Evolutionary conservation across 768 basidiomycete species (phyloP), one percentile per base, ranked within the genome.

Genomic region (Podaxis sp.): DNA sequence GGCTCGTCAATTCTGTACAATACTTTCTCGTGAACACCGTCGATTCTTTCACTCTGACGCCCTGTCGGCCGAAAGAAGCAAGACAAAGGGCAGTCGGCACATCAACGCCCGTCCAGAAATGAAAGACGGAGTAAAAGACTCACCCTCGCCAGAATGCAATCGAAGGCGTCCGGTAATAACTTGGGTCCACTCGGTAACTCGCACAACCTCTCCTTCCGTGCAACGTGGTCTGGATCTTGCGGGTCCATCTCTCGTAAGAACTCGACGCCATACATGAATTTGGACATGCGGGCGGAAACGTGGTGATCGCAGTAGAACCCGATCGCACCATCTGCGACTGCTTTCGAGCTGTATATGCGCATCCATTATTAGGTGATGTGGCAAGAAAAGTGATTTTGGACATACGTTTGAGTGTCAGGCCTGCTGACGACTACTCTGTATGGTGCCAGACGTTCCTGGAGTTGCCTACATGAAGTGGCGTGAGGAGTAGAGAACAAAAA

Each of bases 251-350:
- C 85, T 17, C 90, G 82, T 19, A 92, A 76, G 69, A 86, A 92
- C 72, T 92, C 90, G 52, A 92, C 91, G 15, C 91, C 91, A 69
- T 92, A 93, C 85, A 91, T 87, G 69, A 84, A 92, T 71, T 82
- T 90, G 33, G 89, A 89, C 78, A 92, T 86, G 49, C 91, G 84
- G 24, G 91, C 89, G 4, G 89, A 89, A 60, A 93, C 92, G 67
- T 92, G 87, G 65, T 92, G 92, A 68, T 92, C 91, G 66, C 88
- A 89, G 73, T 91, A 92, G 73, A 92, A 93, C 30, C 90, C 90
- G 65, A 93, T 84, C 1, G 90, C 90, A 26, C 92, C 91, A 65
- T 93, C 90, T 33, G 92, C 90, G 6, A 92, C 90, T 3, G 92
- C 91, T 73, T 93, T 93, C 17, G 92, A 92, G 13, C 90, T 92